Evolutionary conservation across 73 alveolate species (phyloP).

Genomic region (Paramecium biaurelia): DNA sequence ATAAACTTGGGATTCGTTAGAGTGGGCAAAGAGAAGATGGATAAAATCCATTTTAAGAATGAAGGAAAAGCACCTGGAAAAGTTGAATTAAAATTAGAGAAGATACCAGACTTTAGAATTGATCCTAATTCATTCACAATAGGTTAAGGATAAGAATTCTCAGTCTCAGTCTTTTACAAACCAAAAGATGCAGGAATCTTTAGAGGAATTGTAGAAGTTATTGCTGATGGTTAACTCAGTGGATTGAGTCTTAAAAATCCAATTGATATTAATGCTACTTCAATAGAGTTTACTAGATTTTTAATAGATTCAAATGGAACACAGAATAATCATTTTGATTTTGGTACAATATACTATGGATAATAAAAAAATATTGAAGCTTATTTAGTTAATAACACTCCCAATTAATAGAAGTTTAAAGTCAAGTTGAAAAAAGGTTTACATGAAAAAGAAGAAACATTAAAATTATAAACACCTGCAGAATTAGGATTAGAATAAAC

Average conservation of each 20-base stretch:
- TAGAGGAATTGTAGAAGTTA: constrained; percentile 91
- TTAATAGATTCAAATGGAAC: constrained; percentile 84
- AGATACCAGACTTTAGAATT: constrained; percentile 80
- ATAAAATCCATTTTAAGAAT: constrained; percentile 88
- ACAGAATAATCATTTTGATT: constrained; percentile 86
- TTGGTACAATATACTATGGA: constrained; percentile 97
- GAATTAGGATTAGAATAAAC: constrained; percentile 95
- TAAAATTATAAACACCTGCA: constrained; percentile 87
- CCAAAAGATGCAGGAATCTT: constrained; percentile 96
- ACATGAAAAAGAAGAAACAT: constrained; percentile 80
- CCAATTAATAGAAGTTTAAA: constrained; percentile 84
- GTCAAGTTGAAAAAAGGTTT: constrained; percentile 89
- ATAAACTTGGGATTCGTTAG: constrained; percentile 95
- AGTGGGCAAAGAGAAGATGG: constrained; percentile 85
- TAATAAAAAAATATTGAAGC: constrained; percentile 90
- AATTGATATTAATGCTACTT: constrained; percentile 96
- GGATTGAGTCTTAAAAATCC: constrained; percentile 75
- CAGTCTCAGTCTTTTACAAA: constrained; percentile 79
- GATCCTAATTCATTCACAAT: constrained; percentile 88
- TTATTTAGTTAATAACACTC: constrained; percentile 96
- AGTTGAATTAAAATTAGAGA: constrained; percentile 84
- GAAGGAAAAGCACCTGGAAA: constrained; percentile 95
- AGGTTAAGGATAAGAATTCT: constrained; percentile 84
- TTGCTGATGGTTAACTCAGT: constrained; percentile 87
- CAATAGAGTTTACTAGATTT: constrained; percentile 84